Percentiles rank a stretch among this genome's conserved stretches.
Conservation (phyloP, 129 eudicot species). For the Ambrosia trifida region DNA sequence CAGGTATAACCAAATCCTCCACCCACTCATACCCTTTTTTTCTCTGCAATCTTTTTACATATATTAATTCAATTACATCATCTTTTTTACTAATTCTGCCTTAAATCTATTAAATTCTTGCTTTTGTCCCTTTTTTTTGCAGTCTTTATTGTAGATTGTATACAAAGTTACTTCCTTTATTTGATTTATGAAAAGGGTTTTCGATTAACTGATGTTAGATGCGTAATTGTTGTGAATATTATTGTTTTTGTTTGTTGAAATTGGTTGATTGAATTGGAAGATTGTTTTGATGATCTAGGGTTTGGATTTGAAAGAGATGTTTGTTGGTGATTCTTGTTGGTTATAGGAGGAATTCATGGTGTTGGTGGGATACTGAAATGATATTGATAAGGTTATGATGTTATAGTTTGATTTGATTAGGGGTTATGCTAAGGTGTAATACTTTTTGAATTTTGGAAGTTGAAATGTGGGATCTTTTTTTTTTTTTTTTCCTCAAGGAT, state of each 20-base stretch:
- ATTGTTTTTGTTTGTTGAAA: not conserved
- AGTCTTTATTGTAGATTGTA: constrained; percentile 8
- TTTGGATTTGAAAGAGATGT: constrained; percentile 20
- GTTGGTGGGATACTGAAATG: too few relatives aligned
- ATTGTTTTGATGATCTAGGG: constrained; percentile 46
- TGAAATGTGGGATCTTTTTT: too few relatives aligned
- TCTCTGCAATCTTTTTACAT: not conserved
- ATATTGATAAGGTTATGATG: too few relatives aligned
- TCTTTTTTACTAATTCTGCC: constrained; percentile 5
- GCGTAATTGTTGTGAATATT: constrained; percentile 5
- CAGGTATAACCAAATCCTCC: constrained; percentile 45
- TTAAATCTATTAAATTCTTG: not conserved
- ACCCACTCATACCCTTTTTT: not conserved
- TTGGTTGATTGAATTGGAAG: constrained; percentile 22
- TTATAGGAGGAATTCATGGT: too few relatives aligned
- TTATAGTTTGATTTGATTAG: too few relatives aligned
- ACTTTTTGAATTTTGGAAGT: too few relatives aligned
- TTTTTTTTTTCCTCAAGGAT: too few relatives aligned
- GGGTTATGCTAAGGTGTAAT: too few relatives aligned
- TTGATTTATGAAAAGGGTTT: not conserved
- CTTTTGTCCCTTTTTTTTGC: constrained; percentile 16
- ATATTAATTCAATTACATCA: not conserved
- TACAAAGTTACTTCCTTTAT: constrained; percentile 2
- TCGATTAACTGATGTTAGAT: constrained; percentile 8
- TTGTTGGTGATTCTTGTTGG: too few relatives aligned